A percentile compares a stretch with the other conserved stretches of the same genome.
Evolutionary conservation across 2,329 filamentous ascomycete species (phyloP).

Genomic region (Trichophyton schoenleinii): DNA sequence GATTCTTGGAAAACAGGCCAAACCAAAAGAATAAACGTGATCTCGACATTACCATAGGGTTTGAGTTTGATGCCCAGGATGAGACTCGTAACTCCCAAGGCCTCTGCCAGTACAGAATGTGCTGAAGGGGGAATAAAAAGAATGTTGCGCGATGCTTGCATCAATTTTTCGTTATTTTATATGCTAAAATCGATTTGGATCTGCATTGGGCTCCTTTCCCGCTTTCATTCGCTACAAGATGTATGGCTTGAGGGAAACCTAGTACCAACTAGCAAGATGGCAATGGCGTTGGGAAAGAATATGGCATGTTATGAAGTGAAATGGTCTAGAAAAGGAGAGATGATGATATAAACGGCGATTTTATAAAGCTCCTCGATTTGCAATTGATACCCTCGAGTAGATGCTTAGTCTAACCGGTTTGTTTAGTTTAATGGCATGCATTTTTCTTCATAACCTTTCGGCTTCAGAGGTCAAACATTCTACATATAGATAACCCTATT

Average conservation of each 20-base stretch:
- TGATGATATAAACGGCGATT: slow-evolving; percentile 18
- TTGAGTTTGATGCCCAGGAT: slow-evolving; percentile 68
- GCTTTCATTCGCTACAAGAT: background rate
- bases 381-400: slow-evolving; percentile 39
- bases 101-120: slow-evolving; percentile 64
- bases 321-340: slow-evolving; percentile 9
- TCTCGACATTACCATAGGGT: slow-evolving; percentile 78
- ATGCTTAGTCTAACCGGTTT: slow-evolving; percentile 33
- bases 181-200: slow-evolving; percentile 3
- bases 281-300: slow-evolving; percentile 2
- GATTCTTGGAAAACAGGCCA: slow-evolving; percentile 67
- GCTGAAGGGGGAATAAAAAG: slow-evolving; percentile 10
- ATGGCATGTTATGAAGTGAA: background rate
- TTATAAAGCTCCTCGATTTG: slow-evolving; percentile 37
- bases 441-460: background rate
- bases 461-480: no score
- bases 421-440: slow-evolving; percentile 4
- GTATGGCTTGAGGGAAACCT: background rate
- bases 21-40: slow-evolving; percentile 92
- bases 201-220: background rate
- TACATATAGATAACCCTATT: no score
- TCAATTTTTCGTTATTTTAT: slow-evolving; percentile 11
- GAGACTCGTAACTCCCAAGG: slow-evolving; percentile 56
- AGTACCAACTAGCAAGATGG: background rate
- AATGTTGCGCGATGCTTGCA: slow-evolving; percentile 12